These are phyloP conservation scores for Psilocybe tampanensis DNA, from an alignment of 768 basidiomycete genomes.

Conservation along the genomic window DNA sequence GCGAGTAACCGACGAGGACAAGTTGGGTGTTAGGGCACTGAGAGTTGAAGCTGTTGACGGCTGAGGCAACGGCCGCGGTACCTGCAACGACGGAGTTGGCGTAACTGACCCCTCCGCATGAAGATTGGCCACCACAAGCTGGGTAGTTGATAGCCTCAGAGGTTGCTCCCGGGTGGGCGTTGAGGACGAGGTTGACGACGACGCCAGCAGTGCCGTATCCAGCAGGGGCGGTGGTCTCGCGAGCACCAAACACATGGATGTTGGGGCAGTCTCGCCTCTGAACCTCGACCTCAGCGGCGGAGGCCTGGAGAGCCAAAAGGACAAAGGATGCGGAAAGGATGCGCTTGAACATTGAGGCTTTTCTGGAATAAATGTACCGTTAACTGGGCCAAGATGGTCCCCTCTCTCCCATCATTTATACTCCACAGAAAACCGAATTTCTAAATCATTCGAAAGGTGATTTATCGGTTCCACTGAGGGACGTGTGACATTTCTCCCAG, in stretches of 20 bases:
- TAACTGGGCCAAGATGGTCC: not conserved
- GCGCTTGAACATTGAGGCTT: conserved; percentile 14
- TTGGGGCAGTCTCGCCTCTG: conserved; percentile 27
- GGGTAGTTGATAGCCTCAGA: conserved; percentile 36
- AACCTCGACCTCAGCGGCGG: conserved; percentile 11
- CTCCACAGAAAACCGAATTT: not conserved
- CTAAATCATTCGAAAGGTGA: not conserved
- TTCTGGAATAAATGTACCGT: not conserved
- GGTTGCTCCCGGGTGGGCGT: conserved; percentile 31
- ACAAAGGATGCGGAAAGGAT: conserved; percentile 13
- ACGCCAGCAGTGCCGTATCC: conserved; percentile 33
- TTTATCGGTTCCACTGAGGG: conserved; percentile 2
- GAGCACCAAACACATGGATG: conserved; percentile 36
- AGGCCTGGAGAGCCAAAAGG: conserved; percentile 18
- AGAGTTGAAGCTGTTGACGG: conserved; percentile 34
- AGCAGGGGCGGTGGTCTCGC: conserved; percentile 33
- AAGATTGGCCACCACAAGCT: conserved; percentile 36
- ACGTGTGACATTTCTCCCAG: not conserved
- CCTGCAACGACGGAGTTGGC: conserved; percentile 32
- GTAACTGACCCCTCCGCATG: conserved; percentile 33
- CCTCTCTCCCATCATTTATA: not conserved
- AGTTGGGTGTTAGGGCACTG: conserved; percentile 32
- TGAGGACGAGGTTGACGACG: conserved; percentile 29
- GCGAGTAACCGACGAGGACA: conserved; percentile 35
- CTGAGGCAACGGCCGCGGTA: conserved; percentile 29